A percentile compares a stretch with the other conserved stretches of the same genome.
Conservation (phyloP, 176 grass and related monocot genomes). For the Echinochloa phyllopogon region DNA sequence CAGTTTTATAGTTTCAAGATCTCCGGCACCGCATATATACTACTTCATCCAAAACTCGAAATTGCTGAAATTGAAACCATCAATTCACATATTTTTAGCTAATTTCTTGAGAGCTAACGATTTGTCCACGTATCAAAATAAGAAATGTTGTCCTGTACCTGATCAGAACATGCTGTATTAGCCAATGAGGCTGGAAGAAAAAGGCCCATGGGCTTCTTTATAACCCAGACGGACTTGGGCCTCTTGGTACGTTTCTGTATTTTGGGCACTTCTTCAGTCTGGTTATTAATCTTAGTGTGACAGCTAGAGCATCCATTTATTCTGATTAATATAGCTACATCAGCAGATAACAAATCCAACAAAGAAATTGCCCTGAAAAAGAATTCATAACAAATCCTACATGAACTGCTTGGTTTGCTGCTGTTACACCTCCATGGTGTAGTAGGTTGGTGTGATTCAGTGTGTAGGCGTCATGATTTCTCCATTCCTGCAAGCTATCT, state of each 20-base stretch:
- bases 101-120: not conserved
- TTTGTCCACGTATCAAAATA: not conserved
- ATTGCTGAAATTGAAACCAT: not conserved
- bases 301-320: not conserved
- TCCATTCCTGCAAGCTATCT: not conserved
- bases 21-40: not conserved
- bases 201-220: not conserved
- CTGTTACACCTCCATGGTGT: not conserved
- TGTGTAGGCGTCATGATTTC: conserved; percentile 22
- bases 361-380: not conserved
- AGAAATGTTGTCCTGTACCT: no score
- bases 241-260: not conserved
- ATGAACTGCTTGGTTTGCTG: not conserved
- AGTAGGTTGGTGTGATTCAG: not conserved
- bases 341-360: not conserved
- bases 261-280: not conserved
- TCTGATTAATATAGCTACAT: conserved; percentile 2
- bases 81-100: not conserved
- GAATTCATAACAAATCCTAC: not conserved
- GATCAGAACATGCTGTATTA: not conserved
- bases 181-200: not conserved
- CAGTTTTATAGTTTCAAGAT: not conserved
- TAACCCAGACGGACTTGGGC: not conserved
- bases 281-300: not conserved
- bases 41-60: not conserved